Evolutionary conservation across 345 rosid genomes (phyloP), one percentile per base, ranked within the genome.

Genomic region (Litchi chinensis): DNA sequence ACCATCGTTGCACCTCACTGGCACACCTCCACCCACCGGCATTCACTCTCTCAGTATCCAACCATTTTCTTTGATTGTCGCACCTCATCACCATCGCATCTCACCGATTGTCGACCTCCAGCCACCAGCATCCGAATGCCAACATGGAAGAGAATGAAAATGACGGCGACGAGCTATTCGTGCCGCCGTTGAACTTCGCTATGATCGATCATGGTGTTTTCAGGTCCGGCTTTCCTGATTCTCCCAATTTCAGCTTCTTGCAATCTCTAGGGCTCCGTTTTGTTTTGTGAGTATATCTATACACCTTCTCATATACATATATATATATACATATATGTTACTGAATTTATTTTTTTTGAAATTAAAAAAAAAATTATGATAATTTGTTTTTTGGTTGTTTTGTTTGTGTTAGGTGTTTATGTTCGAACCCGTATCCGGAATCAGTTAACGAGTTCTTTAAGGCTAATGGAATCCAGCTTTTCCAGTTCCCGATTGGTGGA

Each of bases 171-270:
- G 91, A 83, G 54, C 74, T 85, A 9, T 82, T 86, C 59, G 88
- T 90, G 26, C 98, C 95, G n/a, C 96, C 98, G 68, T 82, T 87
- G 56, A 93, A 93, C 77, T 93, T 92, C 76, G 83, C 94, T 22
- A 84, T 88, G 85, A 96, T 93, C 0, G 96, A 92, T 48, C 79
- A 85, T 16, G 92, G 91, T 60, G 82, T 93, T 13, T 93, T 88
- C 83, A 82, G 98, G 74, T 92, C 98, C 4, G 96, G 93, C 44
- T 91, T 88, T 74, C 98, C 98, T 7, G 88, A 89, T 67, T 82
- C 92, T 10, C 83, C 89, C 68, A 93, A 91, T 79, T 92, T 93
- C 85, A 37, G 83, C 84, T 93, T 92, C 85, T 78, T 93, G 57
- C 78, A 85, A 74, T 83, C 95, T 65, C 80, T 92, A 12, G 81